Evolutionary conservation across 768 basidiomycete genomes (phyloP).

Genomic region (Neoboletus magnificus): DNA sequence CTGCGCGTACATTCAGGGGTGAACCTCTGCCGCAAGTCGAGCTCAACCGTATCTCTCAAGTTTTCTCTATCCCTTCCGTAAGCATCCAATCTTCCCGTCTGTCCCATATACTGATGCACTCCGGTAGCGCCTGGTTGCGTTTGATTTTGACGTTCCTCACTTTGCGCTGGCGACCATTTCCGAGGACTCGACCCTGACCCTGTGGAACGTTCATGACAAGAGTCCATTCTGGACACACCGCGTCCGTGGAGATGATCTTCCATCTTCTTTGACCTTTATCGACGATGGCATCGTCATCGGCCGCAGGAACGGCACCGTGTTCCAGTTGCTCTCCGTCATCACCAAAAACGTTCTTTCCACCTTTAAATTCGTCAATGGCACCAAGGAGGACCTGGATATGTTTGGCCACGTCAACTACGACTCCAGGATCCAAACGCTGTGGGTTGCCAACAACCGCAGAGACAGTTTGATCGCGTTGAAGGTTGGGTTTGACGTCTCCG

Average conservation of each 20-base stretch:
- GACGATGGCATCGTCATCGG: conserved; percentile 85
- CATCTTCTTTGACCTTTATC: conserved; percentile 81
- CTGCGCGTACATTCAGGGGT: conserved; percentile 55
- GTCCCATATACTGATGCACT: neutral
- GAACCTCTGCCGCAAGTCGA: conserved; percentile 69
- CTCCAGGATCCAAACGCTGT: conserved; percentile 78
- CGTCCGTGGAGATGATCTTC: conserved; percentile 74
- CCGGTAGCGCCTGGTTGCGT: conserved; percentile 71
- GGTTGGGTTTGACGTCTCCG: conserved; percentile 60
- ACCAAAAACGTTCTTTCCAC: conserved; percentile 73
- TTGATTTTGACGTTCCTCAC: conserved; percentile 80
- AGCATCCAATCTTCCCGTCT: conserved; percentile 21
- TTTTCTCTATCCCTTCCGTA: conserved; percentile 70
- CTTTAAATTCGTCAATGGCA: conserved; percentile 70
- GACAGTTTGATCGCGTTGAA: conserved; percentile 82
- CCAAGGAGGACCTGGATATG: conserved; percentile 76
- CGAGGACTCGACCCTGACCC: conserved; percentile 74
- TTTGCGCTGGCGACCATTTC: conserved; percentile 79
- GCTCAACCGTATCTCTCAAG: conserved; percentile 62
- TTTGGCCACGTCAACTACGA: conserved; percentile 88
- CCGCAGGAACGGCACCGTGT: conserved; percentile 78
- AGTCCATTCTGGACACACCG: conserved; percentile 72
- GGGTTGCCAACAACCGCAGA: conserved; percentile 83
- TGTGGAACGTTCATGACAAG: conserved; percentile 80
- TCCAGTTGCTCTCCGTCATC: conserved; percentile 77